Conservation (phyloP, 139 green algal genomes). For the Zygnema circumcarinatum region DNA sequence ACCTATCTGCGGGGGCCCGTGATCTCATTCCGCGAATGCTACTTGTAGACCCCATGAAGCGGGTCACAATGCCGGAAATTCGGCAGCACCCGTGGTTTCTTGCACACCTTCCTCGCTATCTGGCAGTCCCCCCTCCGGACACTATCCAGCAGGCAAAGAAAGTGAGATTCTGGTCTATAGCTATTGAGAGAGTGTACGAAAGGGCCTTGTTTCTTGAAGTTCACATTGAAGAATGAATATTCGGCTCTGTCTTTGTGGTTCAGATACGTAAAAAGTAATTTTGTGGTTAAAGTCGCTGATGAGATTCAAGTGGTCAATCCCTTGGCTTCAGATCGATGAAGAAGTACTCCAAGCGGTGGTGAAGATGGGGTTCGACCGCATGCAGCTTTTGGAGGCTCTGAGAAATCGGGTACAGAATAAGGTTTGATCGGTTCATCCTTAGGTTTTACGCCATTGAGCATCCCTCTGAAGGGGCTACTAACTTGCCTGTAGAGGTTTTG, state of each 20-base stretch:
- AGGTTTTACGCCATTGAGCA: too few species aligned
- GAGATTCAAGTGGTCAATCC: too few species aligned
- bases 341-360: conserved; percentile 85
- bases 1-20: conserved; percentile 89
- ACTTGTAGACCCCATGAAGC: conserved; percentile 97
- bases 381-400: conserved; percentile 76
- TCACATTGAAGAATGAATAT: too few species aligned
- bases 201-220: too few species aligned
- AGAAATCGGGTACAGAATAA: conserved; percentile 82
- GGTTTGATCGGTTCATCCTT: conserved; percentile 24
- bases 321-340: conserved; percentile 56
- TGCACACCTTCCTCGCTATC: conserved; percentile 92
- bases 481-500: too few species aligned
- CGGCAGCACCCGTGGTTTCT: conserved; percentile 95
- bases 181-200: neutral
- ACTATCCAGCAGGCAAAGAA: conserved; percentile 80
- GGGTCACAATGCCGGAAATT: conserved; percentile 98
- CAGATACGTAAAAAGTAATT: too few species aligned
- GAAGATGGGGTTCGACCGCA: conserved; percentile 83
- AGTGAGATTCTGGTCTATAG: conserved; percentile 9
- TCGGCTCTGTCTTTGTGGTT: too few species aligned
- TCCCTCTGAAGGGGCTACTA: too few species aligned
- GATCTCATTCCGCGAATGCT: conserved; percentile 99
- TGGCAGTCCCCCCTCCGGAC: conserved; percentile 75
- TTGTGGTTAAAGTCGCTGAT: too few species aligned